Evolutionary conservation across 2,329 filamentous ascomycete species (phyloP), one percentile per base, ranked within the genome.

Genomic region (Trichophyton benhamiae): DNA sequence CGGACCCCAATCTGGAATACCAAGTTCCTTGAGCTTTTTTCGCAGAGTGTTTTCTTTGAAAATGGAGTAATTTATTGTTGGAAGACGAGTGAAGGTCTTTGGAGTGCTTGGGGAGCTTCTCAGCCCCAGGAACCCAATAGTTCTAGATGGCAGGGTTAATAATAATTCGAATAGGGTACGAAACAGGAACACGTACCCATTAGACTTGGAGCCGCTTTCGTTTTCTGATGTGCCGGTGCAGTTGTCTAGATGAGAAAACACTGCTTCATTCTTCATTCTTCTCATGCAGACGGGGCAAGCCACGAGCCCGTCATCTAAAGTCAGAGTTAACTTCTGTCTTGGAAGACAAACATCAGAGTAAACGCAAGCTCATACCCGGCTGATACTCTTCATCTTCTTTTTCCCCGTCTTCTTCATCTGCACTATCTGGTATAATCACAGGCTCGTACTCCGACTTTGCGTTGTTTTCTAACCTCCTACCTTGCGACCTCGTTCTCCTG

Each of bases 41-140:
- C 86, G 83, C 59, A 99, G 77, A 1, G 83, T 82, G 0, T 74
- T 77, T 22, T 97, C 92, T 70, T 87, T 95, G n/a, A 96, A 76
- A 71, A 96, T 82, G 22, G 86, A 87, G 73, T 96, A 97, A 69
- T 89, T 94, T 17, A 96, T 79, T 8, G 88, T 84, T 0, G 94
- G 87, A 8, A 96, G 77, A 38, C 87, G 83, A 58, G 90, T 85
- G 78, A 77, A 38, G 74, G 67, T 78, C 74, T 71, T 65, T n/a
- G 49, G 22, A 33, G 59, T 44, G 41, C 38, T 38, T 8, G n/a
- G 17, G 11, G 25, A n/a, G 38, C 58, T 60, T 41, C 57, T 58
- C 1, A 60, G 27, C 2, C 27, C 38, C n/a, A 5, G 44, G 33
- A 38, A n/a, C 5, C 58, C 17, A 25, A 52, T 42, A 15, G 13